A percentile compares a stretch with the other conserved stretches of the same genome.
These are phyloP conservation scores for Micractinium conductrix DNA, from an alignment of 139 green algal genomes.

Conservation along the genomic window DNA sequence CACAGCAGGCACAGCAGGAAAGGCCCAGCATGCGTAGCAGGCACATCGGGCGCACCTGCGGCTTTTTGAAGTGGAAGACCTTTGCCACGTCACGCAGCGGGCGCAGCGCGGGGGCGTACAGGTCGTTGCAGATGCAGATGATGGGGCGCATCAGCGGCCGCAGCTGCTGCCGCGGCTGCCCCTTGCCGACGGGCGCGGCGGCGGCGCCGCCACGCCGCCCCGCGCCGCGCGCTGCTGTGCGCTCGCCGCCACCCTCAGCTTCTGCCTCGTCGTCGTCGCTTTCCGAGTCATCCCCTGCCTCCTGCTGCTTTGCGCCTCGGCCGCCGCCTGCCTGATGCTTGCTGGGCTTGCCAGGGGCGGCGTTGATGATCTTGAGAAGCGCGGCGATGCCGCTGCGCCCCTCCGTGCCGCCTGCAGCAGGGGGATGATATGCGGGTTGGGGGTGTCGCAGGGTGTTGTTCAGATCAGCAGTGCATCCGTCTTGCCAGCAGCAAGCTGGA, in stretches of 20 bases:
- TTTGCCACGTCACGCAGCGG: conserved; percentile 83
- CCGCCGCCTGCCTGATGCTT: not conserved
- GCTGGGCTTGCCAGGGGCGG: not conserved
- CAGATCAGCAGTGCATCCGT: too few relatives aligned
- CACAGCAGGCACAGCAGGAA: too few relatives aligned
- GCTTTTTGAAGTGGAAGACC: conserved; percentile 75
- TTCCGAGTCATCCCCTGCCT: not conserved
- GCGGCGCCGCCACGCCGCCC: not conserved
- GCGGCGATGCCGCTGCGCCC: conserved; percentile 78
- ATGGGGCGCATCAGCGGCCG: conserved; percentile 80
- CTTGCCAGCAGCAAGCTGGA: too few relatives aligned
- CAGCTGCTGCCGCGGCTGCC: conserved; percentile 28
- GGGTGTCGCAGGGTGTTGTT: too few relatives aligned
- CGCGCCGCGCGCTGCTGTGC: not conserved
- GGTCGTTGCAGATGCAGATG: conserved; percentile 98
- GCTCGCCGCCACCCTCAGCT: not conserved
- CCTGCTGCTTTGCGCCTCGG: not conserved
- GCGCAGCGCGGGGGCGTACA: conserved; percentile 89
- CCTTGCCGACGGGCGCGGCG: not conserved
- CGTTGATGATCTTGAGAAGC: conserved; percentile 80
- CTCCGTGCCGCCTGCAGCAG: conserved; percentile 71
- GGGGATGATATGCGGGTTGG: not conserved
- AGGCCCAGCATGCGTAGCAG: too few relatives aligned
- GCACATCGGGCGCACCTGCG: conserved; percentile 2
- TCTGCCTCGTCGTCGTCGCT: conserved; percentile 29